Evolutionary conservation across 2,329 filamentous ascomycete species (phyloP), one percentile per base, ranked within the genome.

Genomic region (Fusarium sp.): DNA sequence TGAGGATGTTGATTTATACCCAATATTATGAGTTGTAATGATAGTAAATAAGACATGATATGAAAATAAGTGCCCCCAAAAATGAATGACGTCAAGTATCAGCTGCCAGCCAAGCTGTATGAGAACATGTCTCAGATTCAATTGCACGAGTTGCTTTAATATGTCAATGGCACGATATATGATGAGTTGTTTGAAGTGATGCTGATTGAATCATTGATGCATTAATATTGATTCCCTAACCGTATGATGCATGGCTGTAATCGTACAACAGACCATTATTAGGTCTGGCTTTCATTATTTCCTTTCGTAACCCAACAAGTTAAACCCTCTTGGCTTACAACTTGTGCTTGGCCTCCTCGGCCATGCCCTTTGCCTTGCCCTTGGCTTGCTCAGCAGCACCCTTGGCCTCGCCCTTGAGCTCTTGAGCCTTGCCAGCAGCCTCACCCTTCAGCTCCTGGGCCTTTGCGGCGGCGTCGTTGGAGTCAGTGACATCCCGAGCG

Each of bases 391-490:
- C 73, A 42, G 78, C 74, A 0, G 81, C 78, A 1, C 83, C 83
- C 71, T 85, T 78, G 4, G 81, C 82, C 69, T 84, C 77, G 12
- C 82, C 83, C 73, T 81, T 78, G 12, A 79, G 63, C 68, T 82
- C 76, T 32, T 78, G 71, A 0, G 81, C 78, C 58, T 78, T 79
- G 3, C 83, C 83, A 70, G 85, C 77, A 2, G 81, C 82, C 68
- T 84, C 77, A 10, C 82, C 83, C 72, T 81, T 78, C 10, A 79
- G 53, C 63, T 81, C 75, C 46, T 78, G 73, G 0, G 82, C 78
- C 59, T 78, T 78, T 37, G 79, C 79, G 62, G 80, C 77, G 16
- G 78, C 79, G 63, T 83, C 74, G 34, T 37, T n/a, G 34, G 34
- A 12, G 34, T 37, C 34, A 37, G 34, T 37, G 18, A 37, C 10